A percentile compares a stretch with the other conserved stretches of the same genome.
Conservation (phyloP, 768 basidiomycete genomes). For the Amanita polypyramis region DNA sequence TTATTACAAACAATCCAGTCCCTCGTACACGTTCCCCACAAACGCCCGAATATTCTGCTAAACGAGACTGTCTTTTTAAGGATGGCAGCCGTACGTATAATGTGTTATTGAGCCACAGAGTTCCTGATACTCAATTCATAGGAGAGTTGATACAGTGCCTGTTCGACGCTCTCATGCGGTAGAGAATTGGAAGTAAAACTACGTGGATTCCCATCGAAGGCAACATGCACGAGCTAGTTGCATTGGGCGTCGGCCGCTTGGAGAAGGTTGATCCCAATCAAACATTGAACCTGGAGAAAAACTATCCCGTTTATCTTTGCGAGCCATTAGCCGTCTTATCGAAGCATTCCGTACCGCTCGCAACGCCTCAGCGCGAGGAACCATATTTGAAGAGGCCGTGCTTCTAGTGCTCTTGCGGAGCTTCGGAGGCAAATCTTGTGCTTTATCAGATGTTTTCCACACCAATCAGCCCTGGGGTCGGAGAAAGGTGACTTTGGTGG, state of each 20-base stretch:
- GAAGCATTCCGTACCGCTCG: constrained; percentile 3
- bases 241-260: constrained; percentile 10
- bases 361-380: neutral
- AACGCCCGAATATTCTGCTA: constrained; percentile 1
- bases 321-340: constrained; percentile 10
- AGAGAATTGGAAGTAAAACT: constrained; percentile 11
- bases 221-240: constrained; percentile 10
- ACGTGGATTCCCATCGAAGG: constrained; percentile 7
- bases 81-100: constrained; percentile 4
- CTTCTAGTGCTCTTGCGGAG: constrained; percentile 1
- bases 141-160: constrained; percentile 7
- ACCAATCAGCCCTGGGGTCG: constrained; percentile 8
- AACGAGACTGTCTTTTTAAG: constrained; percentile 5
- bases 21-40: neutral
- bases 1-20: constrained; percentile 2
- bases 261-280: neutral
- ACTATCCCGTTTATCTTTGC: constrained; percentile 10
- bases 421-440: constrained; percentile 9
- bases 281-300: neutral
- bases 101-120: constrained; percentile 5
- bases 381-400: constrained; percentile 1
- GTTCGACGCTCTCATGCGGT: constrained; percentile 10
- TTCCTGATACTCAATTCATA: constrained; percentile 1
- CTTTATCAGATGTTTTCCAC: constrained; percentile 9
- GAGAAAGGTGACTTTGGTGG: constrained; percentile 4